phyloP scores from a whole-genome alignment of 2,329 filamentous ascomycete genomes.

The Coniochaeta sp. region DNA sequence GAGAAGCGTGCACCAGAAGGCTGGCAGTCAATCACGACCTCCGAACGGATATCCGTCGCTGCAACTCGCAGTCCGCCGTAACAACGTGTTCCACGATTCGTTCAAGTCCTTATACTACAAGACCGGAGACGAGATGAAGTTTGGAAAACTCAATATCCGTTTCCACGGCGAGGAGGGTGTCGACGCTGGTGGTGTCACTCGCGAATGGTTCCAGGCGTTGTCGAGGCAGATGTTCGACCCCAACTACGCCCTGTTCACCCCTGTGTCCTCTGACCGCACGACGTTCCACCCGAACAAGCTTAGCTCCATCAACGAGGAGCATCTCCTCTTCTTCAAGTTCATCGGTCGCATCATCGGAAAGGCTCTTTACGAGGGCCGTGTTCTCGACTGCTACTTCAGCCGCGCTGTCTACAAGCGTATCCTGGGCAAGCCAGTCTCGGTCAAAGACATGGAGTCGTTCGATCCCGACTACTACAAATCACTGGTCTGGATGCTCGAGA shows the following conservation, averaged over 20 bases:
- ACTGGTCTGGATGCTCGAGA: slow-evolving; percentile 95
- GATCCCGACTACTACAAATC: slow-evolving; percentile 99
- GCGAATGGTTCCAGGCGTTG: slow-evolving; percentile 98
- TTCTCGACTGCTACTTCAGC: slow-evolving; percentile 98
- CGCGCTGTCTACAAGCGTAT: slow-evolving; percentile 98
- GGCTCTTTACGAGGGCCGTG: slow-evolving; percentile 88
- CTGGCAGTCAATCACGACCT: slow-evolving; percentile 60
- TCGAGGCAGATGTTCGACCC: slow-evolving; percentile 98
- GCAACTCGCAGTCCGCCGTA: slow-evolving; percentile 82
- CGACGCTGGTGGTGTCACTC: slow-evolving; percentile 92
- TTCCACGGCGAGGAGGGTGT: slow-evolving; percentile 98
- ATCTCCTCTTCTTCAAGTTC: slow-evolving; percentile 98
- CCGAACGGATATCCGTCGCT: slow-evolving; percentile 54
- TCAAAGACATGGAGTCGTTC: slow-evolving; percentile 99
- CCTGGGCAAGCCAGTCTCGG: slow-evolving; percentile 85
- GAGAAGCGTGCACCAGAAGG: slow-evolving; percentile 72
- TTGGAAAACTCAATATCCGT: slow-evolving; percentile 93
- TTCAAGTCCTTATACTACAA: slow-evolving; percentile 99
- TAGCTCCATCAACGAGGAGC: slow-evolving; percentile 90
- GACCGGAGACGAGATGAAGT: slow-evolving; percentile 94
- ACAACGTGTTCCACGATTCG: slow-evolving; percentile 95
- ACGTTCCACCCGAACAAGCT: slow-evolving; percentile 98
- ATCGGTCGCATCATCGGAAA: slow-evolving; percentile 98
- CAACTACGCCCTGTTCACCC: slow-evolving; percentile 93
- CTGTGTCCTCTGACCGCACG: slow-evolving; percentile 92